A percentile compares a stretch with the other conserved stretches of the same genome.
Evolutionary conservation across 768 basidiomycete genomes (phyloP).

Genomic region (Boletus sp.): DNA sequence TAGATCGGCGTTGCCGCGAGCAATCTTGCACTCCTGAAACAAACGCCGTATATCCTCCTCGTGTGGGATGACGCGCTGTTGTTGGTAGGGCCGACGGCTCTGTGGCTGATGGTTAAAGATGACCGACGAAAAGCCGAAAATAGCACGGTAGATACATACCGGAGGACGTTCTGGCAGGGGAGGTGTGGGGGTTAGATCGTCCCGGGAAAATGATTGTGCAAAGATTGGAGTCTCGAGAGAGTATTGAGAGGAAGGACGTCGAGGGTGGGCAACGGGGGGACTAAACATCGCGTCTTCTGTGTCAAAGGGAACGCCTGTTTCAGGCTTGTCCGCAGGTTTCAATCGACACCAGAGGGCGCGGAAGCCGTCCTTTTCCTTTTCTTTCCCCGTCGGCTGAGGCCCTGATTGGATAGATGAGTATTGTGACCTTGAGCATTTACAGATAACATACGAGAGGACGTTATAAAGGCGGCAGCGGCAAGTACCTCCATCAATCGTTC

Average conservation of each 20-base stretch:
- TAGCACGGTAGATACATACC: slow-evolving; percentile 11
- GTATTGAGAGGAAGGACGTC: slow-evolving; percentile 30
- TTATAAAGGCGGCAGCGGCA: slow-evolving; percentile 70
- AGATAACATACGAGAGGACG: slow-evolving; percentile 24
- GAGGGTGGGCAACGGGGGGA: slow-evolving; percentile 46
- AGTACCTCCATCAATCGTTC: slow-evolving; percentile 81
- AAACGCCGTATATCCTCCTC: slow-evolving; percentile 85
- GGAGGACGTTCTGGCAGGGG: slow-evolving; percentile 25
- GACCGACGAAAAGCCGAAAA: not conserved
- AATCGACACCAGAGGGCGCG: slow-evolving; percentile 77
- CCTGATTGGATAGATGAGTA: slow-evolving; percentile 15
- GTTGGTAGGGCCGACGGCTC: slow-evolving; percentile 17
- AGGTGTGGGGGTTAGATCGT: slow-evolving; percentile 25
- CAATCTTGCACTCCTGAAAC: slow-evolving; percentile 84
- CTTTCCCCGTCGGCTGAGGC: slow-evolving; percentile 21
- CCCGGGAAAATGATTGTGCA: slow-evolving; percentile 35
- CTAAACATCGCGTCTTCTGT: slow-evolving; percentile 79
- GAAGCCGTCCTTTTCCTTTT: slow-evolving; percentile 52
- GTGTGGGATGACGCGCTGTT: slow-evolving; percentile 54
- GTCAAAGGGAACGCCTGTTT: slow-evolving; percentile 79
- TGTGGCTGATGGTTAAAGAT: slow-evolving; percentile 3
- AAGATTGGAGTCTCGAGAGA: slow-evolving; percentile 38
- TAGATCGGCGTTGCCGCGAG: slow-evolving; percentile 74
- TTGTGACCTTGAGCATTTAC: too few species aligned
- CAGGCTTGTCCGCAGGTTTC: slow-evolving; percentile 77